Evolutionary conservation across 148 eudicot genomes (phyloP), one percentile per base, ranked within the genome.

Genomic region (Amaranthus palmeri): DNA sequence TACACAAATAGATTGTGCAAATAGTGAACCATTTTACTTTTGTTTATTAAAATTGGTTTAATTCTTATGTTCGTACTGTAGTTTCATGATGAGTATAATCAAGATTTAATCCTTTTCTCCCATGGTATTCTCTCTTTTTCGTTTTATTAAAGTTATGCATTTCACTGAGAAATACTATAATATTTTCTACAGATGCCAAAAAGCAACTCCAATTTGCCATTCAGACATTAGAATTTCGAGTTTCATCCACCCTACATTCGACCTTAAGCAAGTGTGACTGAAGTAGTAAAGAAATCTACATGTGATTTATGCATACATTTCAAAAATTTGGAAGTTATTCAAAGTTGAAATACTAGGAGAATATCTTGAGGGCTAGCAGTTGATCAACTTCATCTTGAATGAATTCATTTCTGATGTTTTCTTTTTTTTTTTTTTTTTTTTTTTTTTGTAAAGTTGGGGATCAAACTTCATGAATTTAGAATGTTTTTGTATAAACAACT

Each of bases 201-300:
- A 93, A 93, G 84, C 98, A 93, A 87, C 72, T 93, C 69, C 98
- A 93, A 75, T 93, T 91, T 82, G 98, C 98, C 70, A 80, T 97
- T 25, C 96, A 91, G 86, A 91, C 97, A 72, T 71, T 93, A 69
- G 88, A 97, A 68, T 85, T 89, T 81, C 96, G 90, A 50, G 70
- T 93, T 72, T 59, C 95, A 58, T 90, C 98, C 11, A 84, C 92
- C 10, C 53, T 93, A 69, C 97, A 89, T 50, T 89, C 96, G 2
- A 97, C 96, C 44, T 91, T 93, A 63, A 93, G 88, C 80, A 86
- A 48, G 92, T 93, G 42, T 93, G 85, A 92, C 55, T 25, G 7
- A 79, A 63, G 49, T 65, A 4, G 9, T 63, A 14, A 63, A 54
- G 8, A 13, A 79, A n/a, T 48, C 60, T 10, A 68, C 66, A 13